Percentiles rank a stretch among this genome's conserved stretches.
phyloP scores from a whole-genome alignment of 805 yeast species.

The Candida silvatica region DNA sequence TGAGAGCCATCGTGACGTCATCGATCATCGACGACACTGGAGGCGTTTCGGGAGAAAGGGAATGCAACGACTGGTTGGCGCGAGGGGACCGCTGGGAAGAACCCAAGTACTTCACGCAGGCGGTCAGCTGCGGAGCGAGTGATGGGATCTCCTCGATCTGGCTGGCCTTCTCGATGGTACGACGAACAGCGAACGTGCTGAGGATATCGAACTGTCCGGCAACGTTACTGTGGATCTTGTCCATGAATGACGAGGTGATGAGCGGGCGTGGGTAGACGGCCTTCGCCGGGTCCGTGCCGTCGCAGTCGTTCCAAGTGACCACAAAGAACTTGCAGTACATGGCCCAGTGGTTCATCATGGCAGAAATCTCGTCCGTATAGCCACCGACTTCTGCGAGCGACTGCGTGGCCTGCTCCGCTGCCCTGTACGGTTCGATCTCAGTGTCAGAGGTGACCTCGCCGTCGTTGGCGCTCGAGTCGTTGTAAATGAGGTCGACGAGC shows the following conservation, averaged over 20 bases:
- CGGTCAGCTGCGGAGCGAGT: conserved; percentile 26
- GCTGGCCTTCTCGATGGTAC: conserved; percentile 76
- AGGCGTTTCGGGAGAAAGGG: conserved; percentile 40
- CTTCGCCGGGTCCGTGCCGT: conserved; percentile 15
- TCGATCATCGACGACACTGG: conserved; percentile 83
- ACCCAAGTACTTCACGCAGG: conserved; percentile 19
- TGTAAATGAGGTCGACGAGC: conserved; percentile 26
- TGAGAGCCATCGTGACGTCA: conserved; percentile 69
- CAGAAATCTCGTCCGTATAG: conserved; percentile 58
- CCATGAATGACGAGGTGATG: conserved; percentile 41
- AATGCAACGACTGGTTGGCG: conserved; percentile 15
- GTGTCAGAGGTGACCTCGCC: conserved; percentile 23
- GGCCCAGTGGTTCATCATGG: conserved; percentile 81
- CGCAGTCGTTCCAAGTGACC: conserved; percentile 52
- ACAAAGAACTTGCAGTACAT: conserved; percentile 67
- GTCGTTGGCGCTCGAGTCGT: conserved; percentile 17
- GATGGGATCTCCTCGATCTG: conserved; percentile 74
- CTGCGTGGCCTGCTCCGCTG: background rate
- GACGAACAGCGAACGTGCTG: conserved; percentile 57
- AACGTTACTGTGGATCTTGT: conserved; percentile 43
- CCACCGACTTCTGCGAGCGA: conserved; percentile 63
- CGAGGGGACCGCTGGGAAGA: background rate
- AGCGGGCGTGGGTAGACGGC: conserved; percentile 44
- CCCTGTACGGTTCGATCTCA: too few relatives aligned
- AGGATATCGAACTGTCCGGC: conserved; percentile 58